A percentile compares a stretch with the other conserved stretches of the same genome.
Evolutionary conservation across 2,329 filamentous ascomycete species (phyloP).

Genomic region (Hymenoscyphus scutula): DNA sequence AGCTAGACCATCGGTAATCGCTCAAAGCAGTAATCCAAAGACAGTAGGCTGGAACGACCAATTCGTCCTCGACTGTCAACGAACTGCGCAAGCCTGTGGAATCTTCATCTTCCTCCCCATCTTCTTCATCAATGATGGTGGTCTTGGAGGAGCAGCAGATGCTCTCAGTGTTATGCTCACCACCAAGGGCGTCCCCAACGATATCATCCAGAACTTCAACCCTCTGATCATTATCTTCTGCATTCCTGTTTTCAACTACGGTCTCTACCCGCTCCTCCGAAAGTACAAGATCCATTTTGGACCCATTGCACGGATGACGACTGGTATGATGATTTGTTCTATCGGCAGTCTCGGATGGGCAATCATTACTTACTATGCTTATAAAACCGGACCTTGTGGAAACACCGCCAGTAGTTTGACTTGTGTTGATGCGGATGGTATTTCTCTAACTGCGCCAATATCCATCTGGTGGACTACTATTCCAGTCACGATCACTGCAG

Average conservation of each 20-base stretch:
- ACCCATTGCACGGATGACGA: conserved; percentile 71
- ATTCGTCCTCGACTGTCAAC: conserved; percentile 75
- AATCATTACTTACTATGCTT: conserved; percentile 61
- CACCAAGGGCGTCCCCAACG: conserved; percentile 71
- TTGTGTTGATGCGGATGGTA: conserved; percentile 27
- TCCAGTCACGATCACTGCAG: conserved; percentile 48
- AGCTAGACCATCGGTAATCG: conserved; percentile 64
- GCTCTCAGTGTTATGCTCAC: conserved; percentile 59
- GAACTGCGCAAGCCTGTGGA: conserved; percentile 65
- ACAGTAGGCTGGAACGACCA: conserved; percentile 81
- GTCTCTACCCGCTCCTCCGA: conserved; percentile 67
- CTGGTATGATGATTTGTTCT: conserved; percentile 64
- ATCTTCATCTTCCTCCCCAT: conserved; percentile 59
- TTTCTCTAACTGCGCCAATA: conserved; percentile 36
- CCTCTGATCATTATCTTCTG: conserved; percentile 72
- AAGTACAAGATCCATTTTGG: conserved; percentile 63
- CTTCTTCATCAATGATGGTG: conserved; percentile 40
- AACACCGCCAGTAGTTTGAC: conserved; percentile 30
- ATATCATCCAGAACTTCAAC: conserved; percentile 73
- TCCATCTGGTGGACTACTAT: conserved; percentile 58
- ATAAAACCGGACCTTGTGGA: conserved; percentile 60
- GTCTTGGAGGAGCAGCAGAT: conserved; percentile 49
- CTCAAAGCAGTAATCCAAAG: conserved; percentile 50
- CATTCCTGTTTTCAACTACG: conserved; percentile 65
- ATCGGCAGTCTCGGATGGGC: conserved; percentile 57